Evolutionary conservation across 208 protist species (phyloP).

Genomic region (Phytomonas francai): DNA sequence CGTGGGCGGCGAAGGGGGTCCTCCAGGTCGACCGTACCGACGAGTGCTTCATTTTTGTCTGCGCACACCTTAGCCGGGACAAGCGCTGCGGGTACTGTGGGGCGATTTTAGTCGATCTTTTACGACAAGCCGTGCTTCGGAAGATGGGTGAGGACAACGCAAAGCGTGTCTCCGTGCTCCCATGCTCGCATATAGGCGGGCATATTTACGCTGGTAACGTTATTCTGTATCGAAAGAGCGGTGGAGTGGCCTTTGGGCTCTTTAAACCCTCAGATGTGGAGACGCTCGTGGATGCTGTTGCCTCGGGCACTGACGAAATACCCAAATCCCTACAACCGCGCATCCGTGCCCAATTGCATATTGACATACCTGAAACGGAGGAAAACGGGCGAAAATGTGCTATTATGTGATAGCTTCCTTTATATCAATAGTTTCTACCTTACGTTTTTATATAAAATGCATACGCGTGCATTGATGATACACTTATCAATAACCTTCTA

Average conservation of each 20-base stretch:
- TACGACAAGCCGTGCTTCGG: slow-evolving; percentile 45
- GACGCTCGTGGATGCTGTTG: slow-evolving; percentile 41
- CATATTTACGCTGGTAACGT: slow-evolving; percentile 90
- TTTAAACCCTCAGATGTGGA: slow-evolving; percentile 76
- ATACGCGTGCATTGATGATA: background rate
- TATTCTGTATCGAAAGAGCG: slow-evolving; percentile 73
- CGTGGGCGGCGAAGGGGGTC: slow-evolving; percentile 59
- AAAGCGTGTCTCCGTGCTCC: slow-evolving; percentile 41
- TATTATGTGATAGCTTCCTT: slow-evolving; percentile 6
- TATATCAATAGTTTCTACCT: slow-evolving; percentile 15
- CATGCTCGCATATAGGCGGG: slow-evolving; percentile 82
- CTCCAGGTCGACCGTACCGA: slow-evolving; percentile 64
- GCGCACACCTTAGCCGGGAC: slow-evolving; percentile 72
- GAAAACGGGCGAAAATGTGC: slow-evolving; percentile 1
- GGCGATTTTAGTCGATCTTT: slow-evolving; percentile 70
- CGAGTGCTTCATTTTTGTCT: slow-evolving; percentile 85
- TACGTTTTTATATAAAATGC: slow-evolving; percentile 6
- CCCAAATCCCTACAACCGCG: slow-evolving; percentile 39
- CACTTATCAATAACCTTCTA: background rate
- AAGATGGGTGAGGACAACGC: slow-evolving; percentile 25
- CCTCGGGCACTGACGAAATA: slow-evolving; percentile 34
- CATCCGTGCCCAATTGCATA: slow-evolving; percentile 46
- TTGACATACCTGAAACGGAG: background rate
- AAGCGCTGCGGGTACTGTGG: slow-evolving; percentile 86
- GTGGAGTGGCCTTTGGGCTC: slow-evolving; percentile 81